phyloP scores from a whole-genome alignment of 176 grass and related monocot genomes.

The Carex parvula region DNA sequence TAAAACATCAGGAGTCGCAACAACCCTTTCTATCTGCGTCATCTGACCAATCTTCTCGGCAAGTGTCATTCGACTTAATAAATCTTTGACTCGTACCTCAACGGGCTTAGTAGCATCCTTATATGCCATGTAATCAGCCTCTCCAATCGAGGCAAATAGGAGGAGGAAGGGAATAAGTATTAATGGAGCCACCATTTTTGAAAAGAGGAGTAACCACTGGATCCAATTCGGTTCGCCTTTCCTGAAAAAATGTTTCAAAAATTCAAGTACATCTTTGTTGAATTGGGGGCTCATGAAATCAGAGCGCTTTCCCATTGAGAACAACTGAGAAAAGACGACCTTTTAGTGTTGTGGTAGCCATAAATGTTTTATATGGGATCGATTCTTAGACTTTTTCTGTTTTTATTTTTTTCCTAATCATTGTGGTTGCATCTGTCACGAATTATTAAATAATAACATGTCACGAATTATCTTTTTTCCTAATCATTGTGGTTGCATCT shows the following conservation, averaged over 20 bases:
- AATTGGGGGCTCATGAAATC: background rate
- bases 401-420: background rate
- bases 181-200: conserved; percentile 58
- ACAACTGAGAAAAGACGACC: background rate
- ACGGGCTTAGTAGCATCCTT: conserved; percentile 52
- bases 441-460: background rate
- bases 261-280: background rate
- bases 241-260: conserved; percentile 11
- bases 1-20: conserved; percentile 62
- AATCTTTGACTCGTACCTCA: conserved; percentile 50
- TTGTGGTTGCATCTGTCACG: too few relatives aligned
- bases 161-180: conserved; percentile 44
- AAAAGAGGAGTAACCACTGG: conserved; percentile 31
- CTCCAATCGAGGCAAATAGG: conserved; percentile 38
- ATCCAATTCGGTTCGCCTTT: background rate
- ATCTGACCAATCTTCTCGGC: conserved; percentile 97
- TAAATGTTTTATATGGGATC: background rate
- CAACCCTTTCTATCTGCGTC: conserved; percentile 87
- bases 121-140: conserved; percentile 48
- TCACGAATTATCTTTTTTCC: too few relatives aligned
- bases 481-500: too few relatives aligned
- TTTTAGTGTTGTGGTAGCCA: background rate
- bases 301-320: background rate
- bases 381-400: too few relatives aligned
- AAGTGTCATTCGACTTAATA: conserved; percentile 61